Evolutionary conservation across 208 protist genomes (phyloP), one percentile per base, ranked within the genome.

Genomic region (Trypanosoma melophagium): DNA sequence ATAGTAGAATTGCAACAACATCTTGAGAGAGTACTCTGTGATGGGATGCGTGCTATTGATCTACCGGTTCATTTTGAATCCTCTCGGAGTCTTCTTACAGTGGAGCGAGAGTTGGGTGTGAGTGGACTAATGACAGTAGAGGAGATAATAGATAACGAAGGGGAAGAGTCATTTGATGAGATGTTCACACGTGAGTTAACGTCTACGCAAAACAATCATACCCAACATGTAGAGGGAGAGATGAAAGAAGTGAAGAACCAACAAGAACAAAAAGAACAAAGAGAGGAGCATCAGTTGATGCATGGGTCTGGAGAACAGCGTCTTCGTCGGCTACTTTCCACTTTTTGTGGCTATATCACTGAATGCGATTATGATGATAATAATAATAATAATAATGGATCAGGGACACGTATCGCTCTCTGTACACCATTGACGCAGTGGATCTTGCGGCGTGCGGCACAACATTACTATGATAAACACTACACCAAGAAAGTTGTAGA

Each of bases 81-180:
- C 35, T 16, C 19, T 10, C n/a, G 44, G 24, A 47, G 24, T 52
- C 14, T 62, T 25, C n/a, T 73, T 22, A 66, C 44, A 13, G 58
- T 73, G 25, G 68, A 73, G 53, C 12, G 42, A 49, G 58, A 66
- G 3, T 42, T 73, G 40, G 57, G 41, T 35, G 24, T 59, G 31
- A 73, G 68, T 55, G 58, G 57, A 16, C 19, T 73, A 21, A 67
- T 61, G 58, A 19, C 51, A n/a, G 56, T 55, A 25, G n/a, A 25
- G 16, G 41, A 53, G 1, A 52, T 16, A 35, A 35, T n/a, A n/a
- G 12, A 55, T 21, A 12, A 44, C 31, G 13, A 42, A 12, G 60
- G n/a, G 24, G 41, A 56, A n/a, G 61, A 45, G 9, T 50, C 61
- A 1, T 59, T 56, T 50, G 61, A 56, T 55, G 61, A n/a, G 19